Evolutionary conservation across 805 yeast genomes (phyloP).

Genomic region (Saturnispora serradocipensis): DNA sequence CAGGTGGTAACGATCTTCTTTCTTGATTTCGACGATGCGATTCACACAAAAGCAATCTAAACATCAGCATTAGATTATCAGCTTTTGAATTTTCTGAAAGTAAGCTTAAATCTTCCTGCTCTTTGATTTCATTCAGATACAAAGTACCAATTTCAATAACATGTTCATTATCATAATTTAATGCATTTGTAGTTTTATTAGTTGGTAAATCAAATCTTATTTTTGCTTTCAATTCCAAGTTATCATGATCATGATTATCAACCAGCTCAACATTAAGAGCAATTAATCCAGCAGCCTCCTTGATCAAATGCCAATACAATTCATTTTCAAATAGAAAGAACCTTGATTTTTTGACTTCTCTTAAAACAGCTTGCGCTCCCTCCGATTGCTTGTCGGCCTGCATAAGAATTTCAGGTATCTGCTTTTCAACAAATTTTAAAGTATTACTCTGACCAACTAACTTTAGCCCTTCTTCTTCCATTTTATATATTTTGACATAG

Average conservation of each 20-base stretch:
- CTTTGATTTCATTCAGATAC: background rate
- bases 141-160: background rate
- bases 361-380: constrained; percentile 28
- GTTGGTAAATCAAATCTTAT: constrained; percentile 27
- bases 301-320: constrained; percentile 63
- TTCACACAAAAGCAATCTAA: constrained; percentile 55
- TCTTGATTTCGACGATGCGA: constrained; percentile 41
- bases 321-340: constrained; percentile 82
- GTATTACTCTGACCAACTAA: constrained; percentile 12
- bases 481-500: constrained; percentile 41
- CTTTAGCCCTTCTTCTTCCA: background rate
- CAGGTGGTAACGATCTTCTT: constrained; percentile 37
- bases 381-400: background rate
- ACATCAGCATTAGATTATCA: constrained; percentile 40
- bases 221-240: constrained; percentile 23
- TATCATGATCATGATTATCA: constrained; percentile 22
- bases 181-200: background rate
- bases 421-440: background rate
- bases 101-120: constrained; percentile 9
- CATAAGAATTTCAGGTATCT: background rate
- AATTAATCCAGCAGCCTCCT: constrained; percentile 64
- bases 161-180: background rate
- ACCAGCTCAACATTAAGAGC: constrained; percentile 62
- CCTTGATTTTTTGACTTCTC: constrained; percentile 59
- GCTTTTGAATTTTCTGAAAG: constrained; percentile 34